Conservation (phyloP, 305 asterid genomes). For the Stenogyne calaminthoides region DNA sequence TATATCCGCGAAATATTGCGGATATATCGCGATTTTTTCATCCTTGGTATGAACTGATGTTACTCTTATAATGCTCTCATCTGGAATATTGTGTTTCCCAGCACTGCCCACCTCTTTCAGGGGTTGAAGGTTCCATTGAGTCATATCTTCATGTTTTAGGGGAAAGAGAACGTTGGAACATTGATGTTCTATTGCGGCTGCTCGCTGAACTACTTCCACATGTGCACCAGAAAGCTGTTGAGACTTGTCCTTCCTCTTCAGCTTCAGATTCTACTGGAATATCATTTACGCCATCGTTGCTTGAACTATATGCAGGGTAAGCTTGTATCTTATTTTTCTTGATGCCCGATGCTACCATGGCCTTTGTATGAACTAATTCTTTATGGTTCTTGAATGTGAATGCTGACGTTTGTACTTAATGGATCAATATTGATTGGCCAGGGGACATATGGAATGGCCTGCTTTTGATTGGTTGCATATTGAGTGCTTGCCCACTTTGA, state of each 20-base stretch:
- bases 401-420: constrained; percentile 31
- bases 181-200: constrained; percentile 88
- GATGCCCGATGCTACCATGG: constrained; percentile 20
- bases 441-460: constrained; percentile 88
- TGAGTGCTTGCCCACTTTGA: constrained; percentile 87
- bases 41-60: constrained; percentile 14
- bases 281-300: constrained; percentile 57
- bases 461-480: constrained; percentile 87
- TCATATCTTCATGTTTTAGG: constrained; percentile 93
- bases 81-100: constrained; percentile 51
- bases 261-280: constrained; percentile 54
- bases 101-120: constrained; percentile 97
- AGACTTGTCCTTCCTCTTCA: constrained; percentile 79
- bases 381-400: constrained; percentile 24
- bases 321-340: constrained; percentile 32
- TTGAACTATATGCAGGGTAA: constrained; percentile 80
- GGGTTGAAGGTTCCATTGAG: constrained; percentile 97
- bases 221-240: constrained; percentile 70
- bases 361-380: neutral
- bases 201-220: constrained; percentile 72
- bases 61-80: constrained; percentile 27
- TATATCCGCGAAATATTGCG: too few relatives aligned
- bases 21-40: too few relatives aligned
- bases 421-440: constrained; percentile 41
- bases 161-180: constrained; percentile 97